phyloP scores from a whole-genome alignment of 1,284 basidiomycete genomes.

The Lentinula novae-zelandiae region DNA sequence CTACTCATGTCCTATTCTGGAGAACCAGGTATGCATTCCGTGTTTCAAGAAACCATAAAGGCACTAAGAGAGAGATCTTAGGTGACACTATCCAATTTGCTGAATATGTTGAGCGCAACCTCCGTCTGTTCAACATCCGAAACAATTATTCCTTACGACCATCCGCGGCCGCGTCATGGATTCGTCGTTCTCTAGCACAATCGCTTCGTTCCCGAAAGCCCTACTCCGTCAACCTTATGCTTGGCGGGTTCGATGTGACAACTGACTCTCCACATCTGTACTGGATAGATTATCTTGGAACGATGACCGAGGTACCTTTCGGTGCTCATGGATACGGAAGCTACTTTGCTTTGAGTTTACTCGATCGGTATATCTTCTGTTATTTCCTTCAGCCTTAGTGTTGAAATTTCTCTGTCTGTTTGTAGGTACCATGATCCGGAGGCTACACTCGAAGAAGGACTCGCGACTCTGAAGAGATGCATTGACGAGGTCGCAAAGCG shows the following conservation, averaged over 20 bases:
- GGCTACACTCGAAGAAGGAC: conserved; percentile 78
- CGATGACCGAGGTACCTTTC: conserved; percentile 85
- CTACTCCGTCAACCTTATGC: conserved; percentile 89
- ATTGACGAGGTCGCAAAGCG: conserved; percentile 88
- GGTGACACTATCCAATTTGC: conserved; percentile 98
- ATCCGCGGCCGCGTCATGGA: conserved; percentile 90
- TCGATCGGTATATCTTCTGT: conserved; percentile 68
- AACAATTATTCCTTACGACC: conserved; percentile 89
- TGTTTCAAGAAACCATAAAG: neutral
- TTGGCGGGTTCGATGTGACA: conserved; percentile 87
- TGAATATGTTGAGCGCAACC: conserved; percentile 94
- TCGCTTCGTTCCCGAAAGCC: conserved; percentile 86
- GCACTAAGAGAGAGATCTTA: conserved; percentile 23
- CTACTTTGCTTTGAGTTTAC: conserved; percentile 89
- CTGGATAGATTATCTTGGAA: conserved; percentile 97
- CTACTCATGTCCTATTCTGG: conserved; percentile 95
- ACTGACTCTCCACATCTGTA: conserved; percentile 74
- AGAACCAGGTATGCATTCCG: conserved; percentile 68
- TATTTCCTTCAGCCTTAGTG: neutral
- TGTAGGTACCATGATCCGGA: conserved; percentile 82
- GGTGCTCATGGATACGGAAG: conserved; percentile 95
- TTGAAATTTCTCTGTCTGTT: neutral
- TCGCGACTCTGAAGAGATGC: conserved; percentile 82
- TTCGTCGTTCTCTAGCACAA: conserved; percentile 86
- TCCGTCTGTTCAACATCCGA: conserved; percentile 94